Percentiles rank a stretch among this genome's conserved stretches.
Evolutionary conservation across 2,329 filamentous ascomycete genomes (phyloP).

Genomic region (Colletotrichum horii): DNA sequence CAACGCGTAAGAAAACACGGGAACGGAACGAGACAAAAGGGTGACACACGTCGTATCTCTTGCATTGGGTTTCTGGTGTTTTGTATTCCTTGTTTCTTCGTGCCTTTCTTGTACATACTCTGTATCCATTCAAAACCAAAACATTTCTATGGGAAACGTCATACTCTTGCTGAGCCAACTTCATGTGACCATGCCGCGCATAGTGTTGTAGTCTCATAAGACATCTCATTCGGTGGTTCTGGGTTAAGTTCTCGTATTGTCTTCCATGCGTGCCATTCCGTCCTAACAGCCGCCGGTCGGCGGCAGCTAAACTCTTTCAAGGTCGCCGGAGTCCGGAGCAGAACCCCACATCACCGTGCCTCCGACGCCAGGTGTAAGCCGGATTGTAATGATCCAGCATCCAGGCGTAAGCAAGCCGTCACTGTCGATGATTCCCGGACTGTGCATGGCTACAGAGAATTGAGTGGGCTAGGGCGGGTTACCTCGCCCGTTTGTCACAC

Average conservation of each 20-base stretch:
- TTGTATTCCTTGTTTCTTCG: neutral
- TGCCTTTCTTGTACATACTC: conserved; percentile 17
- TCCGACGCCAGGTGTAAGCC: neutral
- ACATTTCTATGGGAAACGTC: neutral
- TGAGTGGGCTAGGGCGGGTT: neutral
- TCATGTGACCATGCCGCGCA: neutral
- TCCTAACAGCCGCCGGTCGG: too few relatives aligned
- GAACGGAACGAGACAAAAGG: neutral
- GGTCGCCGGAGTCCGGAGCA: too few relatives aligned
- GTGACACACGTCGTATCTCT: neutral
- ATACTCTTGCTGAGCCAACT: neutral
- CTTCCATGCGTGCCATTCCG: too few relatives aligned
- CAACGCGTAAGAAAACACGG: neutral
- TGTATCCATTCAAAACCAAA: neutral
- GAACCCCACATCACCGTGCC: neutral
- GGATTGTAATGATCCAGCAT: neutral
- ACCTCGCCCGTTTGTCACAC: neutral
- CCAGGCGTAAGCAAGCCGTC: rapidly evolving
- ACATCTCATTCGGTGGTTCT: rapidly evolving
- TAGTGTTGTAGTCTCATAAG: rapidly evolving
- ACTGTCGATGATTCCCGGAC: neutral
- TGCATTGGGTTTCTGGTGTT: conserved; percentile 9
- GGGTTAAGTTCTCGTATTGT: too few relatives aligned
- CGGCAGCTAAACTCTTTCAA: too few relatives aligned
- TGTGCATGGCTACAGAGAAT: neutral